Base-by-base conservation (phyloP, 2,329 filamentous ascomycete species). In the Trichothecium sympodiale region DNA sequence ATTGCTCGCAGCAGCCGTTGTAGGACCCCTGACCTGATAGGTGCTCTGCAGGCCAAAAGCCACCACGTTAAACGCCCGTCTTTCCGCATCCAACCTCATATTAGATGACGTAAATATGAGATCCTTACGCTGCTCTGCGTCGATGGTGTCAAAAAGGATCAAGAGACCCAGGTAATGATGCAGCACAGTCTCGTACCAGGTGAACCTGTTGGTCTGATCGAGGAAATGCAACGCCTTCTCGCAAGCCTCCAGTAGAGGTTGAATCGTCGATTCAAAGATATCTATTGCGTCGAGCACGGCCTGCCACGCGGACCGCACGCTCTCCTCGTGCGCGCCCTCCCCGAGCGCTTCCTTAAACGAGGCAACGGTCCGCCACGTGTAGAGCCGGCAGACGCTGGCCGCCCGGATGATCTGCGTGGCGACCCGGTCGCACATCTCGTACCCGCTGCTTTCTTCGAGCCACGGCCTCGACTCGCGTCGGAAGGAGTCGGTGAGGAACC, bases 331-430 rank as follows among this genome's bases (percentile, higher is more conserved):
- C 15, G 41, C 38, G 1, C 41, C 41, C 29, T 45, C 43, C 12
- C 38, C 34, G 10, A 41, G 28, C 8, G 39, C 43, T 37, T 45
- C 43, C 25, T 43, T 43, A 17, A 43, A 20, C 16, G 41, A 43
- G 16, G 41, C 37, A 14, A 41, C 38, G 14, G 33, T 39, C 31
- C 40, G 41, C 38, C 39, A 45, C 13, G 38, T 17, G 16, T 43
- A 41, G 4, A 45, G 20, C 25, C 20, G 38, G 17, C 34, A 33
- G 17, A 41, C 36, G 25, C 27, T 29, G 1, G 41, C 38, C 1
- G 35, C 37, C 5, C 26, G 17, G 9, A 43, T 30, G 10, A 44
- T 36, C 20, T 34, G 3, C 10, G 13, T 20, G 10, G 40, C 35
- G 3, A 16, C 23, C 10, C 31, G 28, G 13, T 41, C 40, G 17